Conservation (phyloP, 73 alveolate genomes). For the Stentor roeselii region DNA sequence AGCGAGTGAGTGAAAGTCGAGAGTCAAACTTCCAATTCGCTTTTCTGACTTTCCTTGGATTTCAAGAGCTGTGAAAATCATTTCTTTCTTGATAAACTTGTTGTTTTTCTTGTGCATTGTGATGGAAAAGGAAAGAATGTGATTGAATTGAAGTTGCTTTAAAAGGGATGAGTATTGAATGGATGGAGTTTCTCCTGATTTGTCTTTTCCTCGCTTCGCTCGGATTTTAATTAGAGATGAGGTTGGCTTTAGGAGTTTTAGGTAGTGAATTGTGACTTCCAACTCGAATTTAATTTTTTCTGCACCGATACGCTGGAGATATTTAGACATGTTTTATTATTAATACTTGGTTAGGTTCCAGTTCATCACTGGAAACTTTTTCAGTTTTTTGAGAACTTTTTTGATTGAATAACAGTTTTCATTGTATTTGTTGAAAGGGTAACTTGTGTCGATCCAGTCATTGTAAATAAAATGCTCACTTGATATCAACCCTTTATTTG, state of each 20-base stretch:
- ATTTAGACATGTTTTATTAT: background rate
- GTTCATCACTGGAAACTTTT: too few relatives aligned
- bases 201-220: constrained; percentile 2
- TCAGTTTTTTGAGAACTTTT: too few relatives aligned
- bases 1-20: background rate
- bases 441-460: background rate
- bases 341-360: too few relatives aligned
- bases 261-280: background rate
- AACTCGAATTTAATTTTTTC: constrained; percentile 9
- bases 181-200: constrained; percentile 12
- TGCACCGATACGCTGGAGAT: background rate
- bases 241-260: background rate
- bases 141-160: background rate
- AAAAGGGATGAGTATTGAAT: background rate
- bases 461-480: background rate
- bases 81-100: constrained; percentile 6
- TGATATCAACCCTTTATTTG: background rate
- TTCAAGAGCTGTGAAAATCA: background rate
- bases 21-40: background rate
- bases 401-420: too few relatives aligned
- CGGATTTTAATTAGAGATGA: background rate
- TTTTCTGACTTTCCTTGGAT: background rate
- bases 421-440: constrained; percentile 1
- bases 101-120: constrained; percentile 5
- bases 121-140: background rate